A percentile compares a stretch with the other conserved stretches of the same genome.
Evolutionary conservation across 257 asterid species (phyloP).

Genomic region (Salvia hispanica): DNA sequence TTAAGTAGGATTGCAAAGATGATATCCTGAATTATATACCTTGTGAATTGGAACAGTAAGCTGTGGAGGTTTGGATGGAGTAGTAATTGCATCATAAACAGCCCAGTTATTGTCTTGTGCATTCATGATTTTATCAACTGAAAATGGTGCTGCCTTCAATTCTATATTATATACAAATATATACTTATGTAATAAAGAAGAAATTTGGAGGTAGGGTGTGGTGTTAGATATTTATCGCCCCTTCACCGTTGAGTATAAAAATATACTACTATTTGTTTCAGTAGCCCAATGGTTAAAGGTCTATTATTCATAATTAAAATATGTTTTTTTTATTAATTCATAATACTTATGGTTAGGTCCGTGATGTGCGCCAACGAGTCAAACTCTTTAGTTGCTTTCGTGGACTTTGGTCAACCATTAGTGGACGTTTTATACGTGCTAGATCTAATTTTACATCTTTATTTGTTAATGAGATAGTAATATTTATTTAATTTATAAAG

Average conservation of each 20-base stretch:
- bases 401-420: constrained; percentile 31
- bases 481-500: not conserved
- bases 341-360: no score
- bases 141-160: not conserved
- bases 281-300: no score
- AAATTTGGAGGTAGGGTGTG: not conserved
- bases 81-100: not conserved
- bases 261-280: no score
- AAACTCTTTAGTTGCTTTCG: constrained; percentile 17
- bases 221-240: no score
- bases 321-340: no score
- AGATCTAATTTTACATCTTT: not conserved
- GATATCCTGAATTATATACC: constrained; percentile 2
- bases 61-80: constrained; percentile 17
- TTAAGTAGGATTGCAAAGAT: constrained; percentile 1
- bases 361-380: constrained; percentile 23
- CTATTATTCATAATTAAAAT: no score
- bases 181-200: not conserved
- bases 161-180: not conserved
- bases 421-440: not conserved
- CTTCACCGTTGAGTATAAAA: no score
- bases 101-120: constrained; percentile 13
- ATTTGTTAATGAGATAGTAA: no score
- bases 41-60: constrained; percentile 31
- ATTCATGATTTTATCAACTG: constrained; percentile 22